Percentiles rank a stretch among this genome's conserved stretches.
phyloP scores from a whole-genome alignment of 2,329 filamentous ascomycete species.

The Emmonsia crescens region DNA sequence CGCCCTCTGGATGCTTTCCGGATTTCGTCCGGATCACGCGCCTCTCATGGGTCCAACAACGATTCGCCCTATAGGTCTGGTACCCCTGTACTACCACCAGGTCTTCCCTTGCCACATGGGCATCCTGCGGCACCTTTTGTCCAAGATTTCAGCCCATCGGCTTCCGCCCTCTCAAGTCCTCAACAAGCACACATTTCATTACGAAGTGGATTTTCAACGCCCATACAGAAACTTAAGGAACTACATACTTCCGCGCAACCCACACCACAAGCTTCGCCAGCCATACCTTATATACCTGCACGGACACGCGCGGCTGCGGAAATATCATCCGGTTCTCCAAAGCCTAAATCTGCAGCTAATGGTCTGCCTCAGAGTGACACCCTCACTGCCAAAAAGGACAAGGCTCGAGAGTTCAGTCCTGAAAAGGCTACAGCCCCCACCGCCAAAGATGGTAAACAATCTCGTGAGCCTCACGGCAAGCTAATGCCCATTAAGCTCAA shows the following conservation, averaged over 20 bases:
- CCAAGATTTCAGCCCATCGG: slow-evolving; percentile 20
- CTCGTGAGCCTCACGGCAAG: slow-evolving; percentile 14
- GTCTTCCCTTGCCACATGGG: slow-evolving; percentile 31
- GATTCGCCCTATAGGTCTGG: slow-evolving; percentile 20
- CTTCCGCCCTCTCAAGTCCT: background rate
- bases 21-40: slow-evolving; percentile 11
- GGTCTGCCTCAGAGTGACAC: slow-evolving; percentile 14
- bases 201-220: slow-evolving; percentile 20
- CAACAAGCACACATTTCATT: background rate
- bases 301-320: slow-evolving; percentile 25
- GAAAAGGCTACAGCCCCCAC: background rate
- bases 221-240: slow-evolving; percentile 19
- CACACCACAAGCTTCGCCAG: slow-evolving; percentile 19
- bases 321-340: slow-evolving; percentile 33
- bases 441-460: background rate
- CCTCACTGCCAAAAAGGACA: slow-evolving; percentile 1
- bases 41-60: background rate
- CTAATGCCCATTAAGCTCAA: slow-evolving; percentile 27
- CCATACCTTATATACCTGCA: slow-evolving; percentile 14
- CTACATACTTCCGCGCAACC: slow-evolving; percentile 15
- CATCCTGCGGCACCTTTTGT: slow-evolving; percentile 28
- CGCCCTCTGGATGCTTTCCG: slow-evolving; percentile 10
- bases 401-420: background rate
- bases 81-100: slow-evolving; percentile 32
- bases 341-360: slow-evolving; percentile 19